Base-by-base conservation (phyloP, 192 early-diverging fungal species). In the Coemansia sp. region DNA sequence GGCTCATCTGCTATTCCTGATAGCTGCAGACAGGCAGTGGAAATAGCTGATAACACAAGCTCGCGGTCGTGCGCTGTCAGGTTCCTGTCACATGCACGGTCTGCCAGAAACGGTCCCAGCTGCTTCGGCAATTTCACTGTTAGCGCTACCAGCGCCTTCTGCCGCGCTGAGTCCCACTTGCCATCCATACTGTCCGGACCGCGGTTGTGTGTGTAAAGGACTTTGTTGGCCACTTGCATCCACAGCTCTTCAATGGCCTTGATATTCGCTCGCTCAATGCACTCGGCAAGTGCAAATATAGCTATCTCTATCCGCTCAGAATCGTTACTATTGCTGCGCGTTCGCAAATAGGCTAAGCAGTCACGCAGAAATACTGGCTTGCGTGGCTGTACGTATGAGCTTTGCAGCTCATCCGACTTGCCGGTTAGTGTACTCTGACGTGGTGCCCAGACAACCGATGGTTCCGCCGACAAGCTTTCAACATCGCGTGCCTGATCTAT, bases 81-180 rank as follows among this genome's bases (percentile, higher is more conserved):
- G 19, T 78, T 71, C 40, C 68, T 56, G 36, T 78, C 74, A 41
- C 63, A 59, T 26, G 68, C 60, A 4, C 63, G 50, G 50, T 78
- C 69, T 3, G 68, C 68, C 59, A 78, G 23, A 39, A 71, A 78
- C 49, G 74, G 64, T 0, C 74, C 74, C 6, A 71, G 33, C 8
- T 26, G 28, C 30, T 47, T 36, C 0, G 74, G 74, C 44, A 71
- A 21, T 4, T 53, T 53, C 12, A 67, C 53, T 2, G 68, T 54
- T 39, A 78, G 38, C 18, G 56, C 69, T 9, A 61, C 69, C 45
- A 78, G 53, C 20, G 60, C 52, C n/a, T 23, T 11, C 13, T 35
- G 46, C 4, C 74, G 55, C 50, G 62, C 54, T 3, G n/a, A 5
- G 26, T 78, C 64, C 74, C 74, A 78, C 19, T 19, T 48, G 21